A percentile compares a stretch with the other conserved stretches of the same genome.
Conservation (phyloP, 2,329 filamentous ascomycete genomes). For the Nothopassalora personata region DNA sequence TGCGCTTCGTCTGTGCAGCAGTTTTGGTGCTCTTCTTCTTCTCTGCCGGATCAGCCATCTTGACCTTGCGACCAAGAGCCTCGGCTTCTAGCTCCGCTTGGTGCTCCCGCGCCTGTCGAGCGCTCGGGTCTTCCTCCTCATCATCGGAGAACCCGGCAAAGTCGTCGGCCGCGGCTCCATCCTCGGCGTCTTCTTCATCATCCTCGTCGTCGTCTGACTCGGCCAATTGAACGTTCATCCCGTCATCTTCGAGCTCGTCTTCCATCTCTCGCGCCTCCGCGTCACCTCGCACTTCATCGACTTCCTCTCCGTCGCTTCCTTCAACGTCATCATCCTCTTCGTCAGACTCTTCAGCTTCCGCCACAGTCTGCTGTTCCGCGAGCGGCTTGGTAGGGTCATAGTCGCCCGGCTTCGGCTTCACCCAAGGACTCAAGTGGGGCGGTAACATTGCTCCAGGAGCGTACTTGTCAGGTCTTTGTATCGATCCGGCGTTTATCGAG, state of each 20-base stretch:
- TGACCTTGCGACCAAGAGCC: slow-evolving; percentile 60
- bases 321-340: slow-evolving; percentile 48
- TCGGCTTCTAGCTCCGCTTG: slow-evolving; percentile 93
- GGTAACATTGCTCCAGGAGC: slow-evolving; percentile 84
- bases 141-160: slow-evolving; percentile 46
- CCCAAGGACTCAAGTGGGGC: slow-evolving; percentile 93
- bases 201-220: slow-evolving; percentile 44
- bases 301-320: slow-evolving; percentile 37
- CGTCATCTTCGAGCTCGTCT: slow-evolving; percentile 26
- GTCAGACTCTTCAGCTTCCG: slow-evolving; percentile 62
- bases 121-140: slow-evolving; percentile 54
- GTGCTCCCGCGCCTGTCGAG: slow-evolving; percentile 61
- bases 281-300: slow-evolving; percentile 25
- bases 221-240: slow-evolving; percentile 44
- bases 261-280: slow-evolving; percentile 39
- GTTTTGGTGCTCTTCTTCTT: slow-evolving; percentile 59
- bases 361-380: slow-evolving; percentile 81
- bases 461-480: slow-evolving; percentile 82
- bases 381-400: slow-evolving; percentile 87
- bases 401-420: slow-evolving; percentile 76
- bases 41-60: slow-evolving; percentile 47
- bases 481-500: slow-evolving; percentile 82
- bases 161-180: slow-evolving; percentile 45
- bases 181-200: slow-evolving; percentile 42
- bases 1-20: slow-evolving; percentile 62